These are phyloP conservation scores for Laetiporus sulphureus DNA, from an alignment of 1,284 basidiomycete species.

Conservation along the genomic window DNA sequence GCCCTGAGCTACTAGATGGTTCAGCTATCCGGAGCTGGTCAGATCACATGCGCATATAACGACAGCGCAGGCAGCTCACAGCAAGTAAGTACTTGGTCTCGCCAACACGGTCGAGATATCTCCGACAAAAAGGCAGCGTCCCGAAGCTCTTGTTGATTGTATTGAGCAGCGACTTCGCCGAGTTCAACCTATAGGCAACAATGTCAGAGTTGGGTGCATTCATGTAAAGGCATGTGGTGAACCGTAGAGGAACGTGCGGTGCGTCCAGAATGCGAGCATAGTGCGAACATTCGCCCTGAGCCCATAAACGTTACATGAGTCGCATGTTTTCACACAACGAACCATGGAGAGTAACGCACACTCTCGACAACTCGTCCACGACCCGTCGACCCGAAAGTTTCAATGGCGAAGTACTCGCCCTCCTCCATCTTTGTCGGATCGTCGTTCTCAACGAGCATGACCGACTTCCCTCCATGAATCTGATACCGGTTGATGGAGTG, in stretches of 20 bases:
- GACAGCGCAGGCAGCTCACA: conserved; percentile 39
- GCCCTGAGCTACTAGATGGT: conserved; percentile 83
- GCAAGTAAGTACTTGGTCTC: conserved; percentile 94
- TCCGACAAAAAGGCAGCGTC: conserved; percentile 91
- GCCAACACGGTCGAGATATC: conserved; percentile 91
- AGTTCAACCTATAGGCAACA: conserved; percentile 52
- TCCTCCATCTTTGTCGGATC: conserved; percentile 98
- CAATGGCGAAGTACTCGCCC: conserved; percentile 98
- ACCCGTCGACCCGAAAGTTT: conserved; percentile 98
- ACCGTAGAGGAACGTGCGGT: conserved; percentile 69
- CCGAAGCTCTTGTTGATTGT: conserved; percentile 94
- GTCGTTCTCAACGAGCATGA: conserved; percentile 85
- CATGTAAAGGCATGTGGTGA: background rate
- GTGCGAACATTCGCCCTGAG: conserved; percentile 90
- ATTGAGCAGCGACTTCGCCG: conserved; percentile 82
- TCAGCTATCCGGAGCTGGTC: conserved; percentile 49
- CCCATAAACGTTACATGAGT: too few species aligned
- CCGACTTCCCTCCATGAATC: conserved; percentile 87
- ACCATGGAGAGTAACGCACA: conserved; percentile 35
- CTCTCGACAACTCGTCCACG: conserved; percentile 87
- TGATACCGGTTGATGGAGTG: conserved; percentile 88
- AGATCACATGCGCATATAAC: conserved; percentile 3
- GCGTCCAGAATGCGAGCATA: conserved; percentile 76
- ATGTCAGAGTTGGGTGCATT: background rate
- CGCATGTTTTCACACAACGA: conserved; percentile 4